Base-by-base conservation (phyloP, 73 alveolate species). In the Uronychia binucleata region DNA sequence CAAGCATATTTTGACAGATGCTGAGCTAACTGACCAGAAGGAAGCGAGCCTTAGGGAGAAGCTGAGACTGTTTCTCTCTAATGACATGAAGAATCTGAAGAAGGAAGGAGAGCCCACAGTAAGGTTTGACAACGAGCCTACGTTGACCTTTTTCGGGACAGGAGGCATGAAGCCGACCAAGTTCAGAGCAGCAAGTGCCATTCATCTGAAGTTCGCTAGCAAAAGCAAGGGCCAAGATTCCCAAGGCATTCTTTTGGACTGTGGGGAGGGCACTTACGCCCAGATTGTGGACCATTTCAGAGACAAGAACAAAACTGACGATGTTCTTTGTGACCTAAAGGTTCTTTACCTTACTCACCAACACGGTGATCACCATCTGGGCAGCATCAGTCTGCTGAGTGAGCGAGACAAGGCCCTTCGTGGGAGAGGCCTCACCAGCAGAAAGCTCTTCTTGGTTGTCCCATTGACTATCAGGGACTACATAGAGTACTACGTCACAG, bases 311-410 rank as follows among this genome's bases (percentile, higher is more conserved):
- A 86, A 79, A 28, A 95, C 94, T 35, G 80, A 89, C 46, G 94
- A 97, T 46, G 88, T 89, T 34, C 88, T 94, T 14, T 13, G 33
- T 58, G 94, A 96, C 60, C 86, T 96, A 1, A 93, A 92, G 26
- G 90, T 93, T 58, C 90, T 97, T 32, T 95, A 97, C 33, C 89
- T 98, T 28, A 95, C 99, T 59, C 99, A 98, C 90, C 89, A 97
- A 33, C 99, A 98, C 88, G 99, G 99, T 33, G 99, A 98, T 81
- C 99, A 98, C 89, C 96, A 96, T 90, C 83, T 98, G 26, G 99
- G 99, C 59, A 84, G 97, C 31, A 57, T 94, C 46, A 94, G 95
- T 91, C 58, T 97, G 13, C 84, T 96, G 79, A 74, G 85, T 58
- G 98, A 96, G 81, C 79, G 98, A 82, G 98, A 93, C 86, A 89